phyloP scores from a whole-genome alignment of 257 asterid genomes.

The Gentiana dahurica region DNA sequence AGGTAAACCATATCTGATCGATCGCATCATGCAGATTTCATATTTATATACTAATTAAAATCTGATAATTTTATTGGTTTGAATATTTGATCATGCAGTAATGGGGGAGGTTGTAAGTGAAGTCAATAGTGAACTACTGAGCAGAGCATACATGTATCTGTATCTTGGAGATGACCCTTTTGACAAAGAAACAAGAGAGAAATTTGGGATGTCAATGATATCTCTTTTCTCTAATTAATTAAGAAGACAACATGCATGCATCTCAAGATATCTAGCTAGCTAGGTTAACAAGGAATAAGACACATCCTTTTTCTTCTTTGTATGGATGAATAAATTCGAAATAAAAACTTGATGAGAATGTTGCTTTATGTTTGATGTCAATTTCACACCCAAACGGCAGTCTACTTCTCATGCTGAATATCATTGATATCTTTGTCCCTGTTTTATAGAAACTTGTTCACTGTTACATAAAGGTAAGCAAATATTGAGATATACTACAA shows the following conservation, averaged over 20 bases:
- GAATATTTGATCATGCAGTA: slow-evolving; percentile 31
- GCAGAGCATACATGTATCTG: slow-evolving; percentile 62
- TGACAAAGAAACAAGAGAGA: slow-evolving; percentile 70
- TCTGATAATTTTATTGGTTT: neutral
- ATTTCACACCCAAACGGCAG: neutral
- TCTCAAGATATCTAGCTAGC: slow-evolving; percentile 7
- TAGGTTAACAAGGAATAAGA: slow-evolving; percentile 26
- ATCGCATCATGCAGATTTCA: neutral
- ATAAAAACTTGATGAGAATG: slow-evolving; percentile 14
- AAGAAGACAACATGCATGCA: slow-evolving; percentile 4
- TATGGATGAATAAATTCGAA: slow-evolving; percentile 23
- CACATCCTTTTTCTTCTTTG: slow-evolving; percentile 12
- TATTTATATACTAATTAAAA: neutral
- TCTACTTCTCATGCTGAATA: neutral
- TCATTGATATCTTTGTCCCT: no score
- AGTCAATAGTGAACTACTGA: slow-evolving; percentile 57
- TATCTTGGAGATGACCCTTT: slow-evolving; percentile 67
- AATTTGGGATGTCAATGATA: slow-evolving; percentile 47
- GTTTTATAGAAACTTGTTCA: no score
- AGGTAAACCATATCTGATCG: slow-evolving; percentile 23
- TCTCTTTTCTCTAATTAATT: slow-evolving; percentile 23
- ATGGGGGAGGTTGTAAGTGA: slow-evolving; percentile 51
- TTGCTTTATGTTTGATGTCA: neutral
- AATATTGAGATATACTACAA: no score
- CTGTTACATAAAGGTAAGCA: no score